Evolutionary conservation across 805 yeast species (phyloP), one percentile per base, ranked within the genome.

Genomic region (Myxozyma kluyveri): DNA sequence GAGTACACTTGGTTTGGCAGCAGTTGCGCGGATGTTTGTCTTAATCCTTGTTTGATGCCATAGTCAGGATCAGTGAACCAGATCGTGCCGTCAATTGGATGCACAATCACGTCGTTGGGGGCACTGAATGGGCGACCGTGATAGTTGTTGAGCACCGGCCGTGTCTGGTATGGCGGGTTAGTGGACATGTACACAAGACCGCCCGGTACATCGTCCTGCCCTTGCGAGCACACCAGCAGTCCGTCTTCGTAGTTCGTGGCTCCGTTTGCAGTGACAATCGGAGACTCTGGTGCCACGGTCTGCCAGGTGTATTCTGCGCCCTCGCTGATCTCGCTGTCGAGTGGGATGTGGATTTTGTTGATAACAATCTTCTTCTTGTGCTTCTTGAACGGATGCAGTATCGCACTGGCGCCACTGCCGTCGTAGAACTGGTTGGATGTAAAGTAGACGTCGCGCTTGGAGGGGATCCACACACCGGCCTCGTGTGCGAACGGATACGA

Each of bases 1-100:
- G 74, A 71, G 61, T 78, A 73, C 41, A 83, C 66, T 44, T 64
- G 67, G 42, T 54, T 55, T 6, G 68, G 68, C 39, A 65, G 56
- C n/a, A 29, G 33, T 14, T 31, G 18, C 18, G 29, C 29, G 9
- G 43, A 32, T 2, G 9, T 27, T 1, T 42, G 19, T 17, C 61
- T 53, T 42, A 62, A 52, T 18, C 54, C 53, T 48, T 65, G 68
- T 9, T 39, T 23, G 35, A 50, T 14, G 19, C 55, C 65, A 40
- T 64, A 64, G 46, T 53, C 45, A 5, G 68, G 68, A 41, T 65
- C 68, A 0, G 68, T 65, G 53, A 65, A 65, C 68, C 68, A 65
- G 29, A 65, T 54, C 2, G 61, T 46, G 19, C 61, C 62, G 42
- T 62, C 65, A n/a, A 49, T 23, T n/a, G 59, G 64, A 21, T 39